These are phyloP conservation scores for Trametes gibbosa DNA, from an alignment of 768 basidiomycete species.

Conservation along the genomic window DNA sequence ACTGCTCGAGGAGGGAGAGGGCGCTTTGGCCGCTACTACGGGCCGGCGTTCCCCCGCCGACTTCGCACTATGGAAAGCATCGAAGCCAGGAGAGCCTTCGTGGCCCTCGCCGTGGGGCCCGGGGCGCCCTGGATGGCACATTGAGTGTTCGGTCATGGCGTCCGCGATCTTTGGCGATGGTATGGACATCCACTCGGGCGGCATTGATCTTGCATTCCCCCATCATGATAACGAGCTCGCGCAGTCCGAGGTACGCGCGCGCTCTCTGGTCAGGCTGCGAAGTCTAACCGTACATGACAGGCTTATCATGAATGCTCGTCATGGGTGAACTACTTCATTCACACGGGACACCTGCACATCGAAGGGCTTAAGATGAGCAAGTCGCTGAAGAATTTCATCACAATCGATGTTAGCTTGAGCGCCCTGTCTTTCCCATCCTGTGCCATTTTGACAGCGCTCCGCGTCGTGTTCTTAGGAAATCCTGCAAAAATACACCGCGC, in stretches of 20 bases:
- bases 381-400: conserved; percentile 98
- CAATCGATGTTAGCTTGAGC: conserved; percentile 68
- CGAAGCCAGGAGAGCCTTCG: conserved; percentile 92
- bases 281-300: conserved; percentile 39
- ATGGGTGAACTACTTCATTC: conserved; percentile 99
- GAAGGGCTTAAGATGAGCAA: conserved; percentile 99
- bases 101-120: conserved; percentile 97
- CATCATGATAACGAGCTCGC: conserved; percentile 99
- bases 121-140: conserved; percentile 98
- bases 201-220: conserved; percentile 96
- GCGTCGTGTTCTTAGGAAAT: conserved; percentile 63
- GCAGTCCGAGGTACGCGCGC: conserved; percentile 75
- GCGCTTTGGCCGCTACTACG: conserved; percentile 58
- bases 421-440: neutral
- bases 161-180: conserved; percentile 83
- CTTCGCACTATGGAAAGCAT: conserved; percentile 98
- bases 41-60: conserved; percentile 83
- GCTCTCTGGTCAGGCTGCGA: neutral
- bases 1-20: conserved; percentile 89
- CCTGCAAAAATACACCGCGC: conserved; percentile 72
- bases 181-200: conserved; percentile 98
- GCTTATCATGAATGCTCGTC: conserved; percentile 88
- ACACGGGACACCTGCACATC: conserved; percentile 97
- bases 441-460: conserved; percentile 1
- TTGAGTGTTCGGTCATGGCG: conserved; percentile 99